Evolutionary conservation across 495 filamentous ascomycete species (phyloP), one percentile per base, ranked within the genome.

Genomic region (Hapsidospora chrysogenum): DNA sequence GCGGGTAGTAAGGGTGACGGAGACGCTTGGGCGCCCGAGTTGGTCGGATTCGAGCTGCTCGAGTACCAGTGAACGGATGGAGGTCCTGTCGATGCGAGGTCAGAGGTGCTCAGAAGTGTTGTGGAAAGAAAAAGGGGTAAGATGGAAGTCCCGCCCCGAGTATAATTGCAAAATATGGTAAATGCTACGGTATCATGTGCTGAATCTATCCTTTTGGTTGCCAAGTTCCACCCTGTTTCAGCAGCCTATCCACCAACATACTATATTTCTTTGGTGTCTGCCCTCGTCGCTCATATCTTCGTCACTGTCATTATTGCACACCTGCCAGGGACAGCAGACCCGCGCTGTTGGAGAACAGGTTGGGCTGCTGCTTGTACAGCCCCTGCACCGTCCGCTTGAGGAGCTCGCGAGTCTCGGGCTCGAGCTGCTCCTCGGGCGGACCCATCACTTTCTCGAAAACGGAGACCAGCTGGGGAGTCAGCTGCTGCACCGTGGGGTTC

Each of bases 401-500:
- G 16, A 49, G 29, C 34, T 59, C 50, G 30, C 84, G 77, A 20
- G 80, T 86, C 58, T 85, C 78, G 22, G 76, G 72, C 37, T 80
- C 78, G 8, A 97, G 63, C 61, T 96, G 89, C 41, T 87, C 82
- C 42, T 77, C 65, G 1, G 85, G 84, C 23, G 76, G 71, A 16
- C 66, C 66, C 26, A 94, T 68, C 16, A 95, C 86, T 25, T 78
- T 56, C 51, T 81, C 74, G 49, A 96, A 80, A 39, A 93, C 58
- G 8, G 78, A 77, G 38, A 92, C 63, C 30, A 97, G 64, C 43
- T 72, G 64, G 4, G 75, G 74, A 1, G 89, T 93, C 18, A 93
- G 70, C 32, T 70, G 61, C 41, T 76, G 72, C 44, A 92, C 64
- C 18, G 76, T 83, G 14, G 70, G 62, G 48, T 92, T 74, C 27